A percentile compares a stretch with the other conserved stretches of the same genome.
These are phyloP conservation scores for Plasmodium vinckei DNA, from an alignment of 169 alveolate species.

Conservation along the genomic window DNA sequence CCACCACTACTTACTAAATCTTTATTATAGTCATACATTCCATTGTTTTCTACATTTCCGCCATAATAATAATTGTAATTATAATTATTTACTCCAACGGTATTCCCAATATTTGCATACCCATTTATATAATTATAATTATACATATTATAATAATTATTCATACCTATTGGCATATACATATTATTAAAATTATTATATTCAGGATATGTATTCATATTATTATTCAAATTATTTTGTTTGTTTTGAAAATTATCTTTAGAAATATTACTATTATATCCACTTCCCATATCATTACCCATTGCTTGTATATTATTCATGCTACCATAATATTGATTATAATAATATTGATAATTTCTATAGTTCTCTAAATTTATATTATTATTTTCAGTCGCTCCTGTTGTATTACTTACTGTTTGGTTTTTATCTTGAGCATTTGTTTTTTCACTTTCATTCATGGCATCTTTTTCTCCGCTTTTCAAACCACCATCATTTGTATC, in stretches of 20 bases:
- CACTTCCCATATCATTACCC: background rate
- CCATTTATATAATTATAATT: slow-evolving; percentile 12
- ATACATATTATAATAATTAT: slow-evolving; percentile 33
- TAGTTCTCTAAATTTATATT: background rate
- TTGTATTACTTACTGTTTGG: background rate
- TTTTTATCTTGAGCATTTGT: background rate
- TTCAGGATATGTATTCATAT: background rate
- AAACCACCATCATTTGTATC: no score
- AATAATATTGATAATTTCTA: slow-evolving; percentile 13
- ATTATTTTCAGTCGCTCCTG: background rate
- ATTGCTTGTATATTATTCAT: background rate
- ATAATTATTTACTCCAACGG: background rate
- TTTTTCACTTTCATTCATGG: background rate
- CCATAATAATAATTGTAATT: slow-evolving; percentile 20
- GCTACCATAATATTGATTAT: slow-evolving; percentile 5
- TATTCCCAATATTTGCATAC: background rate
- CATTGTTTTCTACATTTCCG: no score
- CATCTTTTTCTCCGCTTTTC: background rate
- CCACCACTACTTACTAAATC: background rate
- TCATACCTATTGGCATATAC: background rate
- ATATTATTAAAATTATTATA: background rate
- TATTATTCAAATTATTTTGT: slow-evolving; percentile 1
- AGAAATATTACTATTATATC: background rate
- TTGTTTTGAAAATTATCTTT: background rate
- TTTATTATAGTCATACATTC: background rate